A percentile compares a stretch with the other conserved stretches of the same genome.
Conservation (phyloP, 805 yeast species). For the Lachancea waltii region DNA sequence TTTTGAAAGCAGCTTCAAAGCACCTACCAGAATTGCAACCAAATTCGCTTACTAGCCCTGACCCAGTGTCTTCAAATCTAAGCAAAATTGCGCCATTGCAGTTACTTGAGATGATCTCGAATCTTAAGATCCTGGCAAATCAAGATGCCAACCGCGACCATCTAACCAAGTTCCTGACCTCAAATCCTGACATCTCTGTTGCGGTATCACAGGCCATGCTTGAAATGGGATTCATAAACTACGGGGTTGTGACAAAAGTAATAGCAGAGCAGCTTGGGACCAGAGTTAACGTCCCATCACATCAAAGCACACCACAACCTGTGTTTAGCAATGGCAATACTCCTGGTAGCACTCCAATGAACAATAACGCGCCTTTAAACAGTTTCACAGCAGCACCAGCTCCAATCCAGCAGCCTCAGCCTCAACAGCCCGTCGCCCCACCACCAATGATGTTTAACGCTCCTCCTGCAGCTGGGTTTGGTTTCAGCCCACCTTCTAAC, state of each 20-base stretch:
- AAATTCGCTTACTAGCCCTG: slow-evolving; percentile 41
- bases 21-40: slow-evolving; percentile 45
- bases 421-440: slow-evolving; percentile 14
- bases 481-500: slow-evolving; percentile 14
- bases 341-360: slow-evolving; percentile 8
- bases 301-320: neutral
- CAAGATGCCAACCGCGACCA: slow-evolving; percentile 40
- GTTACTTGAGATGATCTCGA: slow-evolving; percentile 60
- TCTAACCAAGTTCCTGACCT: slow-evolving; percentile 48
- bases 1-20: slow-evolving; percentile 48
- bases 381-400: slow-evolving; percentile 8
- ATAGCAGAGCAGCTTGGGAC: slow-evolving; percentile 19
- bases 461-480: slow-evolving; percentile 13
- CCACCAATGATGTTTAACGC: no score
- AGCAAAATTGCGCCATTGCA: slow-evolving; percentile 65
- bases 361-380: slow-evolving; percentile 11
- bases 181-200: slow-evolving; percentile 51
- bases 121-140: slow-evolving; percentile 50
- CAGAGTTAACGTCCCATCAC: slow-evolving; percentile 5
- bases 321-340: slow-evolving; percentile 8
- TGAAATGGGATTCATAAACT: slow-evolving; percentile 70
- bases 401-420: slow-evolving; percentile 11
- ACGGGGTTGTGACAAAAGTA: slow-evolving; percentile 58
- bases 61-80: slow-evolving; percentile 54
- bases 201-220: slow-evolving; percentile 69